These are phyloP conservation scores for Saccharomycopsis fodiens DNA, from an alignment of 805 yeast species.

Conservation along the genomic window DNA sequence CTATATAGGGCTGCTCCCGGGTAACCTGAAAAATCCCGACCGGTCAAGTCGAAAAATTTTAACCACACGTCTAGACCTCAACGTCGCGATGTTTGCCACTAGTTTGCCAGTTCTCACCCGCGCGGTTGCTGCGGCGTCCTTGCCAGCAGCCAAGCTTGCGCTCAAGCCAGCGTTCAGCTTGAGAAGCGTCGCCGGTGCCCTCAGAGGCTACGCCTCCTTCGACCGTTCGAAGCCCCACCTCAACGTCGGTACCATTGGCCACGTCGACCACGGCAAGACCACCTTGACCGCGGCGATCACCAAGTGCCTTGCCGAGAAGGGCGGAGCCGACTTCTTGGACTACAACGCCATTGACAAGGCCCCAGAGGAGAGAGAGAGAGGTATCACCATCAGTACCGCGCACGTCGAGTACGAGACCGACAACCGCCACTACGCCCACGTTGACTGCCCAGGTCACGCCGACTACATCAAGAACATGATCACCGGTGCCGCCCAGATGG, in stretches of 20 bases:
- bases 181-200: conserved; percentile 12
- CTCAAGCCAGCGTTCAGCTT: conserved; percentile 2
- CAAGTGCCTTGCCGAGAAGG: conserved; percentile 78
- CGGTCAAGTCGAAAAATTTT: too few species aligned
- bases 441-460: conserved; percentile 96
- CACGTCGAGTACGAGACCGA: conserved; percentile 96
- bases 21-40: too few species aligned
- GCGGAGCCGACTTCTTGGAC: conserved; percentile 92
- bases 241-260: conserved; percentile 97
- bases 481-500: conserved; percentile 99
- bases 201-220: conserved; percentile 51
- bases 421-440: conserved; percentile 94
- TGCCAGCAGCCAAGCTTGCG: conserved; percentile 22
- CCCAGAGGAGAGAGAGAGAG: conserved; percentile 99
- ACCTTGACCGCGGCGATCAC: conserved; percentile 98
- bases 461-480: conserved; percentile 99
- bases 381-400: conserved; percentile 96
- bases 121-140: conserved; percentile 7
- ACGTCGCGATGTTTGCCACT: conserved; percentile 10
- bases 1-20: too few species aligned
- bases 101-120: conserved; percentile 15
- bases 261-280: conserved; percentile 98
- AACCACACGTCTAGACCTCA: neutral
- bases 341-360: conserved; percentile 93
- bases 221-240: conserved; percentile 95